These are phyloP conservation scores for Malassezia restricta DNA, from an alignment of 1,284 basidiomycete genomes.

Conservation along the genomic window DNA sequence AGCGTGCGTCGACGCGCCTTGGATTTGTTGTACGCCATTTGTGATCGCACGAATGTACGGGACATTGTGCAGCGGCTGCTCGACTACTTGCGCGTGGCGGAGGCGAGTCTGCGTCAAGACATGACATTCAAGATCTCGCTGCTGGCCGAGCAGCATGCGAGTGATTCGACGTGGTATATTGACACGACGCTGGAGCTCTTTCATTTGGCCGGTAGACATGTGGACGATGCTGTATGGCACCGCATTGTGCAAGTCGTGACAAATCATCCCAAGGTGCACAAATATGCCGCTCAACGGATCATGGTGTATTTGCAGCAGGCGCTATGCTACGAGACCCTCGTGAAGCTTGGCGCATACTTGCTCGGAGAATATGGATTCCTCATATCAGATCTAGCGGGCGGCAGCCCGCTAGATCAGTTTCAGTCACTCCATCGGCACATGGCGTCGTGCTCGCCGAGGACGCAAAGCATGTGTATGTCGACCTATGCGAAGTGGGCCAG, in stretches of 20 bases:
- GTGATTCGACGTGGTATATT: constrained; percentile 52
- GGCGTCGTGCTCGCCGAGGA: constrained; percentile 82
- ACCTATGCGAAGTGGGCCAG: constrained; percentile 99
- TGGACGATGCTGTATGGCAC: constrained; percentile 98
- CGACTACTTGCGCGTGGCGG: constrained; percentile 80
- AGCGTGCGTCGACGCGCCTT: constrained; percentile 85
- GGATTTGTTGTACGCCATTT: constrained; percentile 96
- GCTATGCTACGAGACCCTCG: constrained; percentile 87
- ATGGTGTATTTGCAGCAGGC: constrained; percentile 78
- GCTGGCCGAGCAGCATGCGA: constrained; percentile 80
- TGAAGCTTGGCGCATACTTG: constrained; percentile 89
- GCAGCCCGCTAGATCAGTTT: constrained; percentile 89
- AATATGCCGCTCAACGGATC: constrained; percentile 64
- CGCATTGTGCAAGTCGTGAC: constrained; percentile 95
- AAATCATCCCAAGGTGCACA: constrained; percentile 80
- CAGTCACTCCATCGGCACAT: constrained; percentile 86
- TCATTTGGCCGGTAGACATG: constrained; percentile 90
- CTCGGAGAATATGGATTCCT: constrained; percentile 88
- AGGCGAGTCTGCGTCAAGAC: constrained; percentile 89
- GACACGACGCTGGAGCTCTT: constrained; percentile 90
- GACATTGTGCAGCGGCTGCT: constrained; percentile 86
- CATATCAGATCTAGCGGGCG: constrained; percentile 84
- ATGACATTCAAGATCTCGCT: constrained; percentile 99
- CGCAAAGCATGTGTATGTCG: constrained; percentile 79
- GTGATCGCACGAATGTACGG: constrained; percentile 87